These are phyloP conservation scores for Xylaria telfairii DNA, from an alignment of 495 filamentous ascomycete species.

Conservation along the genomic window DNA sequence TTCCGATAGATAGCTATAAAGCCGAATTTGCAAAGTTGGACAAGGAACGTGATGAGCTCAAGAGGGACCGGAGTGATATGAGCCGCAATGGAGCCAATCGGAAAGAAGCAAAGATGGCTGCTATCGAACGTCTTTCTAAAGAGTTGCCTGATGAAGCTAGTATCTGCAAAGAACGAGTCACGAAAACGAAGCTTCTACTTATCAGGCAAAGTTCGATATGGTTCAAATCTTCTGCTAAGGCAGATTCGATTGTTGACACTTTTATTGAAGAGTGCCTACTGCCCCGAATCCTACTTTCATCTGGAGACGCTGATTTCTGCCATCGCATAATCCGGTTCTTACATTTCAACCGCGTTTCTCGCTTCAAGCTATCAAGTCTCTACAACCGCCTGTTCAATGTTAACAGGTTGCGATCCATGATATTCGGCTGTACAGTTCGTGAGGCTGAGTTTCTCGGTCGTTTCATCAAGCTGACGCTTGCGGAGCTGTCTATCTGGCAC, in stretches of 20 bases:
- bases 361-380: constrained; percentile 85
- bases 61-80: constrained; percentile 74
- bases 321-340: constrained; percentile 85
- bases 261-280: constrained; percentile 90
- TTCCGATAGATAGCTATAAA: constrained; percentile 75
- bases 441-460: constrained; percentile 91
- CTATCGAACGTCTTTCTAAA: constrained; percentile 62
- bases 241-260: constrained; percentile 71
- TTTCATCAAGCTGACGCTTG: constrained; percentile 81
- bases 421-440: constrained; percentile 85
- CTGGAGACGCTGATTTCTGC: constrained; percentile 83
- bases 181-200: constrained; percentile 66
- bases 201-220: constrained; percentile 61
- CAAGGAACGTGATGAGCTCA: constrained; percentile 64
- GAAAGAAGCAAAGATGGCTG: constrained; percentile 69
- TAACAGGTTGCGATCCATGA: constrained; percentile 75
- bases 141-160: constrained; percentile 74
- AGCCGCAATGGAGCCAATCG: constrained; percentile 65
- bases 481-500: constrained; percentile 85
- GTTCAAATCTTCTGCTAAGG: constrained; percentile 73
- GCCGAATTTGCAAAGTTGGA: constrained; percentile 69
- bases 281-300: constrained; percentile 82
- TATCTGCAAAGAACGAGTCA: constrained; percentile 67
- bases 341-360: constrained; percentile 79
- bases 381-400: constrained; percentile 85